A percentile compares a stretch with the other conserved stretches of the same genome.
Evolutionary conservation across 2,329 filamentous ascomycete genomes (phyloP).

Genomic region (Colletotrichum horii): DNA sequence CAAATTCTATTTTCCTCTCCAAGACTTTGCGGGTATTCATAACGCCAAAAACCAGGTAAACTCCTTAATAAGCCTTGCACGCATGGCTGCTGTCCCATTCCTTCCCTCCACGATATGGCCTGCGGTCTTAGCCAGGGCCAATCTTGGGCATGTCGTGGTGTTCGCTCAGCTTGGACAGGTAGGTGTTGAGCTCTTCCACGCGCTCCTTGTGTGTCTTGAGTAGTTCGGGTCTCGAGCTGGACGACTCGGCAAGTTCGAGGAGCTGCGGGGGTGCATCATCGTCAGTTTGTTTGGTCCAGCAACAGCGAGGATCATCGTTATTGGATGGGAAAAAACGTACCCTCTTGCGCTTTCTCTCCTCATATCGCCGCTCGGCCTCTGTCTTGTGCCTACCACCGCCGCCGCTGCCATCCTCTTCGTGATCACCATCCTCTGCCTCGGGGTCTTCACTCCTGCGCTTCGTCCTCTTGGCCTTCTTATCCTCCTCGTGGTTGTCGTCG

Average conservation of each 20-base stretch:
- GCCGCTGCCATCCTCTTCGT: conserved; percentile 33
- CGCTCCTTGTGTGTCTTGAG: conserved; percentile 97
- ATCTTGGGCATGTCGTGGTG: conserved; percentile 94
- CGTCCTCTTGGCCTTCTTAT: conserved; percentile 23
- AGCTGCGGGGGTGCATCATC: conserved; percentile 55
- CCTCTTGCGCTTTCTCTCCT: conserved; percentile 81
- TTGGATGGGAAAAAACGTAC: conserved; percentile 53
- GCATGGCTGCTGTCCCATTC: neutral
- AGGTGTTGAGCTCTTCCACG: conserved; percentile 94
- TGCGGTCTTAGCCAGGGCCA: conserved; percentile 54
- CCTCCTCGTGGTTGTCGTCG: conserved; percentile 29
- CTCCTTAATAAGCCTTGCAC: neutral
- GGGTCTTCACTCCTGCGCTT: conserved; percentile 30
- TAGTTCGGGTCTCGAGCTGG: conserved; percentile 69
- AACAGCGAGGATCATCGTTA: neutral
- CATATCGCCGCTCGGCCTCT: conserved; percentile 80
- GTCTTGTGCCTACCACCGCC: conserved; percentile 67
- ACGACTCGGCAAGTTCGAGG: conserved; percentile 74
- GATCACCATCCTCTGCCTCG: conserved; percentile 33
- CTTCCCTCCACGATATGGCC: neutral
- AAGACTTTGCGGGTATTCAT: neutral
- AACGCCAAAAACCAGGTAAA: neutral
- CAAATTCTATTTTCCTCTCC: neutral
- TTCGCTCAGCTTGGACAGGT: conserved; percentile 89
- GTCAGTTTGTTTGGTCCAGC: neutral